Conservation (phyloP, 495 filamentous ascomycete genomes). For the Lasiosphaeriaceae sp. region DNA sequence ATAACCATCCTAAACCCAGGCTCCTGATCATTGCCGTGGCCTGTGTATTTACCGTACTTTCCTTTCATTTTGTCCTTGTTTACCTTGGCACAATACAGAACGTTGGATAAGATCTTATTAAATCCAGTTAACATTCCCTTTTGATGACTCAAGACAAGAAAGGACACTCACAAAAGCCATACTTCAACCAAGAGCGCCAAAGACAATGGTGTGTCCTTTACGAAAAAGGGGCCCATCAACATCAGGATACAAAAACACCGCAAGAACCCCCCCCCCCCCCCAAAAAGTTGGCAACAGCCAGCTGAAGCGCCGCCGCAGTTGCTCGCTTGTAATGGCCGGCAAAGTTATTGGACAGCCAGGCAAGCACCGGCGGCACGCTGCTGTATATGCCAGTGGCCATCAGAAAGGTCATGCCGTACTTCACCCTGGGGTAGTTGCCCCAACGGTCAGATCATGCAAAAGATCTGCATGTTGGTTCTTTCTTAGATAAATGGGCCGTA, state of each 20-base stretch:
- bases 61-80: constrained; percentile 61
- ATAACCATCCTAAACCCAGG: constrained; percentile 59
- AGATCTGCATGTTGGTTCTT: too few species aligned
- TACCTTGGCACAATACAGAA: constrained; percentile 61
- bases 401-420: constrained; percentile 73
- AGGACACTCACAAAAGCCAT: constrained; percentile 53
- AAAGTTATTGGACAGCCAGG: constrained; percentile 56
- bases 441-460: too few species aligned
- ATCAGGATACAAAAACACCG: constrained; percentile 57
- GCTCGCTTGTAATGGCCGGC: constrained; percentile 45
- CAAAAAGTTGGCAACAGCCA: constrained; percentile 49
- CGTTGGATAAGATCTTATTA: constrained; percentile 57
- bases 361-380: constrained; percentile 67
- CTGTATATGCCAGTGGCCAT: constrained; percentile 73
- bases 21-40: constrained; percentile 60
- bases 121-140: too few species aligned
- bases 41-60: constrained; percentile 56
- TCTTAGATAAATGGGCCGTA: too few species aligned
- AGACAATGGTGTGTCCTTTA: constrained; percentile 57
- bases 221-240: constrained; percentile 42
- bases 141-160: constrained; percentile 31
- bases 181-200: constrained; percentile 54
- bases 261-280: constrained; percentile 46
- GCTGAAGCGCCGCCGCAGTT: constrained; percentile 40
- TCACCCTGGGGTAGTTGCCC: constrained; percentile 57